A percentile compares a stretch with the other conserved stretches of the same genome.
phyloP scores from a whole-genome alignment of 345 rosid genomes.

The Euclidium syriacum region DNA sequence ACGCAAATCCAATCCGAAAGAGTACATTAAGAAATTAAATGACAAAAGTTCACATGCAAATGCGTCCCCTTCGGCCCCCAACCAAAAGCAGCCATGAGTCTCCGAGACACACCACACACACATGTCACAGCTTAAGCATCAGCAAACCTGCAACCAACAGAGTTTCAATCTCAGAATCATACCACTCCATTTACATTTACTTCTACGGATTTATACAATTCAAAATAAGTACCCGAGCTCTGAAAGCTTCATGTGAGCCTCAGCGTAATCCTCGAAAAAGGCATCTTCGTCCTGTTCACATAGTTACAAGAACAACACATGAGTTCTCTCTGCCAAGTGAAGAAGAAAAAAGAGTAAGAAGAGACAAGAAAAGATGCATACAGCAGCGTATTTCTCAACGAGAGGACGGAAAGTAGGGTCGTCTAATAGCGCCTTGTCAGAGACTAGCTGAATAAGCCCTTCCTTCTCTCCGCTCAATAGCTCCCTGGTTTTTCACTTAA shows the following conservation, averaged over 20 bases:
- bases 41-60: slow-evolving; percentile 23
- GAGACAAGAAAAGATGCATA: slow-evolving; percentile 25
- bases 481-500: slow-evolving; percentile 42
- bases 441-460: slow-evolving; percentile 68
- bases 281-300: slow-evolving; percentile 81
- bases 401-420: slow-evolving; percentile 87
- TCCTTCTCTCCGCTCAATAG: slow-evolving; percentile 82
- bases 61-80: neutral
- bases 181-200: neutral
- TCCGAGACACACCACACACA: neutral
- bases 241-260: slow-evolving; percentile 81
- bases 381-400: slow-evolving; percentile 91
- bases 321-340: neutral
- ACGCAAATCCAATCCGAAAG: slow-evolving; percentile 21
- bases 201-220: neutral
- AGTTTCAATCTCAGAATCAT: neutral
- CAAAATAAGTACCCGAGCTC: slow-evolving; percentile 78
- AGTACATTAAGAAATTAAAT: slow-evolving; percentile 21
- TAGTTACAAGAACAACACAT: neutral
- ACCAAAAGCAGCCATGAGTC: slow-evolving; percentile 8
- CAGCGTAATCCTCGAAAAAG: slow-evolving; percentile 77
- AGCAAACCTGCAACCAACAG: slow-evolving; percentile 20
- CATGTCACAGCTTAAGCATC: slow-evolving; percentile 21
- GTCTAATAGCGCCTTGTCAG: slow-evolving; percentile 74
- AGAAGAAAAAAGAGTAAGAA: neutral